Evolutionary conservation across 805 yeast genomes (phyloP).

Genomic region (Pichia pseudocactophila): DNA sequence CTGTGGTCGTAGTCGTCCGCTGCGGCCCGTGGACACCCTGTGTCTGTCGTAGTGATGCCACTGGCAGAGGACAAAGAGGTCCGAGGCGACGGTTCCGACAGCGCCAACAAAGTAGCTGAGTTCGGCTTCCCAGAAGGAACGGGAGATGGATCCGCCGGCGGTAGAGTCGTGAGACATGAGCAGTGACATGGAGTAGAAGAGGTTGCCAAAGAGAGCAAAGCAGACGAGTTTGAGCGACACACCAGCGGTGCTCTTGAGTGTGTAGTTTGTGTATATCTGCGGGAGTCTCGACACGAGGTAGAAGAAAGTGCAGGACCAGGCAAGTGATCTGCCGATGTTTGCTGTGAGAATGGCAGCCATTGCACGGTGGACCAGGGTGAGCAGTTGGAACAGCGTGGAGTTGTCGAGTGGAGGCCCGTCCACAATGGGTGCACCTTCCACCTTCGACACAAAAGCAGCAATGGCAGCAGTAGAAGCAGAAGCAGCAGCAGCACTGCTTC

Average conservation of each 20-base stretch:
- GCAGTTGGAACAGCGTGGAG: constrained; percentile 12
- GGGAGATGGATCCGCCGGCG: constrained; percentile 25
- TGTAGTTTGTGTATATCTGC: constrained; percentile 39
- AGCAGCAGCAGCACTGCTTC: neutral
- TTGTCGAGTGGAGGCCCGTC: constrained; percentile 12
- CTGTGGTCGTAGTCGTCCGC: too few species aligned
- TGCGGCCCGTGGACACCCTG: too few species aligned
- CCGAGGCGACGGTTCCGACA: constrained; percentile 43
- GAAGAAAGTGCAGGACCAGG: constrained; percentile 44
- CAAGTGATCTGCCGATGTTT: constrained; percentile 27
- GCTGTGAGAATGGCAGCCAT: constrained; percentile 7
- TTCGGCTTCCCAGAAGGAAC: constrained; percentile 33
- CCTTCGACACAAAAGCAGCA: constrained; percentile 22
- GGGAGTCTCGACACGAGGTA: constrained; percentile 45
- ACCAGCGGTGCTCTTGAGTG: constrained; percentile 40
- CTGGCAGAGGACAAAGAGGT: constrained; percentile 36
- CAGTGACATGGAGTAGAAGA: constrained; percentile 41
- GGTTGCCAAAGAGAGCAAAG: constrained; percentile 42
- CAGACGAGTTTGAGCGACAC: constrained; percentile 40
- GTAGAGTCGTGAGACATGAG: constrained; percentile 35
- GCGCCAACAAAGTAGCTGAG: constrained; percentile 41
- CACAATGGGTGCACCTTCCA: constrained; percentile 17
- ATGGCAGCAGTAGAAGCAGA: constrained; percentile 14
- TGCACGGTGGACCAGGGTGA: neutral
- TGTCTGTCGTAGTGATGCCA: constrained; percentile 27